Evolutionary conservation across 805 yeast genomes (phyloP), one percentile per base, ranked within the genome.

Genomic region (Pichia eremophila): DNA sequence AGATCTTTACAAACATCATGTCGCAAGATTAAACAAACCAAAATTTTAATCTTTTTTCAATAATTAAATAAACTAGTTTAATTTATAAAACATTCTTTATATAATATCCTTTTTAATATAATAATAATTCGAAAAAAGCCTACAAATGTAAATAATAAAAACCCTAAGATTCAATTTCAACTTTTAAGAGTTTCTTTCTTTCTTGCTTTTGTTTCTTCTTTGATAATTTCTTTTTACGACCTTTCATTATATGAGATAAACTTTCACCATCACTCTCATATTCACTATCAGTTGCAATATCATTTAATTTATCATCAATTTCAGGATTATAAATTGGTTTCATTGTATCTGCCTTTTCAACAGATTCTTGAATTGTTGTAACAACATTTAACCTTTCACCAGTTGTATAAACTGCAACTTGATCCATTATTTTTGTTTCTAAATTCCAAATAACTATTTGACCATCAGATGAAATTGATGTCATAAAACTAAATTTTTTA

Each of bases 311-410:
- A 68, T 64, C 50, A 14, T 52, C 53, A 18, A 51, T 43, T 34
- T 34, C 36, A 8, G 65, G 63, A 78, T 79, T 61, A 38, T 46
- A 56, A 39, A 64, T 59, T 41, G 64, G 64, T 66, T 79, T 83
- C 82, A 85, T 78, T 9, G 85, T 77, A 3, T 72, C 79, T 18
- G 74, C 64, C 61, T 83, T 83, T 62, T 93, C 98, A 36, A 91
- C 76, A 9, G 72, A 64, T 60, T 91, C 99, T 38, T 83, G 79
- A 45, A 85, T 78, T 3, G 85, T 74, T 14, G 83, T 75, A 22
- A 89, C 81, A 67, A 96, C 91, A 63, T 87, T 91, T 52, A 93
- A 74, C 59, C 99, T 75, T 66, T 93, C 98, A 12, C 95, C 95
- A 19, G 91, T 77, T 53, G 83, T 87, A 62, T 89, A 91, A 4